These are phyloP conservation scores for Cryomyces minteri DNA, from an alignment of 495 filamentous ascomycete genomes.

Conservation along the genomic window DNA sequence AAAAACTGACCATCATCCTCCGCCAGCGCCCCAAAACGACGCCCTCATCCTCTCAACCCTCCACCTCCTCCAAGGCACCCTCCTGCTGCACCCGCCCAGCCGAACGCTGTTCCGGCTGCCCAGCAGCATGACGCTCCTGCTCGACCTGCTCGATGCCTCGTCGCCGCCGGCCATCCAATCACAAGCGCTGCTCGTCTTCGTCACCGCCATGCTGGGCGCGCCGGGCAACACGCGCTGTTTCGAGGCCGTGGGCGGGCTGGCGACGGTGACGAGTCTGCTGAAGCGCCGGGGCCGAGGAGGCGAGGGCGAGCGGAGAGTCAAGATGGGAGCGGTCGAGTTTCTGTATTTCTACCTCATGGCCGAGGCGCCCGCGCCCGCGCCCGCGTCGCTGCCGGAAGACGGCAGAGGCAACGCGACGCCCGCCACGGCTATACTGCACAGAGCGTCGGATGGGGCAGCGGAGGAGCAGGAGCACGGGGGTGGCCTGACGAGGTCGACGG, in stretches of 20 bases:
- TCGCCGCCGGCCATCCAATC: slow-evolving; percentile 73
- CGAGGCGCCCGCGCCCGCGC: slow-evolving; percentile 55
- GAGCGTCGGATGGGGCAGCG: slow-evolving; percentile 10
- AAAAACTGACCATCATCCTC: no score
- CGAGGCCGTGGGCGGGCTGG: slow-evolving; percentile 77
- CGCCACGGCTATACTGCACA: slow-evolving; percentile 29
- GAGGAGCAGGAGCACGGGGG: slow-evolving; percentile 15
- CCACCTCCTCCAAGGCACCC: slow-evolving; percentile 74
- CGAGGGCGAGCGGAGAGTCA: slow-evolving; percentile 62
- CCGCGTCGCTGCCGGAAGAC: slow-evolving; percentile 16
- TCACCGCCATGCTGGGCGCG: slow-evolving; percentile 66
- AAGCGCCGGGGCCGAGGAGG: slow-evolving; percentile 39
- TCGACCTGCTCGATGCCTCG: slow-evolving; percentile 85
- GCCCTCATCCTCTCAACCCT: slow-evolving; percentile 75
- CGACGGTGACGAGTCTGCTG: slow-evolving; percentile 87
- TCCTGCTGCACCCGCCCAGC: slow-evolving; percentile 86
- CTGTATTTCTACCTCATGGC: slow-evolving; percentile 91
- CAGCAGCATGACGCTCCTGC: slow-evolving; percentile 87
- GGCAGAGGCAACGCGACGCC: slow-evolving; percentile 16
- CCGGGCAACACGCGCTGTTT: slow-evolving; percentile 81
- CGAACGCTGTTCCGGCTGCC: slow-evolving; percentile 74
- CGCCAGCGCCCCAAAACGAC: slow-evolving; percentile 73
- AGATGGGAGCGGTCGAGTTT: slow-evolving; percentile 85
- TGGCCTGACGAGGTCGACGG: slow-evolving; percentile 46
- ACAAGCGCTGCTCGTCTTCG: slow-evolving; percentile 70